These are phyloP conservation scores for Crassisporium funariophilum DNA, from an alignment of 768 basidiomycete species.

Conservation along the genomic window DNA sequence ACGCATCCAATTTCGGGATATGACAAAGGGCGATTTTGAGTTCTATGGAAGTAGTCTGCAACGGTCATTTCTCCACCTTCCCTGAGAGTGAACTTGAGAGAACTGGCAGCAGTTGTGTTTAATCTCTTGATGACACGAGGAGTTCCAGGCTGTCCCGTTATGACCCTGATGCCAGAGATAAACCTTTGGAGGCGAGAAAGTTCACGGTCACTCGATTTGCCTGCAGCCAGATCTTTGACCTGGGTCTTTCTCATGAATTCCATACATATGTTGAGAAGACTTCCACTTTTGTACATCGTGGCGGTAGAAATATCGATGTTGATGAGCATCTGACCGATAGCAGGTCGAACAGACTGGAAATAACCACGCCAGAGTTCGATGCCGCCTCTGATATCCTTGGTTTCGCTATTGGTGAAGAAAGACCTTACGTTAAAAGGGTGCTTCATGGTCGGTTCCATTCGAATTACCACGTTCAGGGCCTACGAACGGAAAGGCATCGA, in stretches of 20 bases:
- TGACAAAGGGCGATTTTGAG: constrained; percentile 53
- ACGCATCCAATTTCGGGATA: constrained; percentile 68
- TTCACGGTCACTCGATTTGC: constrained; percentile 55
- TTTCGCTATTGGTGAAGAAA: constrained; percentile 68
- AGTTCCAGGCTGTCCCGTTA: constrained; percentile 29
- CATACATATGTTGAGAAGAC: constrained; percentile 58
- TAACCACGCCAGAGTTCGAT: constrained; percentile 79
- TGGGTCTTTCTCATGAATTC: constrained; percentile 46
- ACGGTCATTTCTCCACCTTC: constrained; percentile 60
- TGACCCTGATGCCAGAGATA: constrained; percentile 36
- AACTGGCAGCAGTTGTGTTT: constrained; percentile 52
- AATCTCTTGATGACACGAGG: constrained; percentile 64
- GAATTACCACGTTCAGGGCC: constrained; percentile 80
- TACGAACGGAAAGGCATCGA: constrained; percentile 25
- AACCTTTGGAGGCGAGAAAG: constrained; percentile 47
- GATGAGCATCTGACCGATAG: constrained; percentile 64
- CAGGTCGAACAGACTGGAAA: constrained; percentile 79
- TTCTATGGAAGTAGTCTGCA: constrained; percentile 57
- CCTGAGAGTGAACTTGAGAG: constrained; percentile 55
- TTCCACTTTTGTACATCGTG: constrained; percentile 72
- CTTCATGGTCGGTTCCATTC: constrained; percentile 71
- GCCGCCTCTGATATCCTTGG: constrained; percentile 59
- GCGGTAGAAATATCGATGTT: constrained; percentile 85
- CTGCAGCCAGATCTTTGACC: constrained; percentile 33
- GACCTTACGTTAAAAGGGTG: constrained; percentile 79